Evolutionary conservation across 345 rosid genomes (phyloP).

Genomic region (Brassica incana): DNA sequence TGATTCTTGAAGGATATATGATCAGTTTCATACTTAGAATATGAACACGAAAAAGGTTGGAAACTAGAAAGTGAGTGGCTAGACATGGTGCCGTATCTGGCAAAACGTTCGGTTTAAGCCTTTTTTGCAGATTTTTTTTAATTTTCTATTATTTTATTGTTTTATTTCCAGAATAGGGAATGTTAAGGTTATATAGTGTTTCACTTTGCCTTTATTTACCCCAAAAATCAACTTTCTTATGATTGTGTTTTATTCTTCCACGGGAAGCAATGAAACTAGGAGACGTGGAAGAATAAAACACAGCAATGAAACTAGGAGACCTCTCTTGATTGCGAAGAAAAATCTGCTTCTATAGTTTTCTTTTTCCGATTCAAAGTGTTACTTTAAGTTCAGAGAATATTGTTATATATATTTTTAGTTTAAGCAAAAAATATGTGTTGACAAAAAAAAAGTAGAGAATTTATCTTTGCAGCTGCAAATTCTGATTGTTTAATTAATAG

Average conservation of each 20-base stretch:
- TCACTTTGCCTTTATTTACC: slow-evolving; percentile 26
- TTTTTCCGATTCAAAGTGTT: neutral
- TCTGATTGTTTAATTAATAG: neutral
- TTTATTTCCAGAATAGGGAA: slow-evolving; percentile 36
- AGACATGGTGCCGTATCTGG: slow-evolving; percentile 8
- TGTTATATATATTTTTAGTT: neutral
- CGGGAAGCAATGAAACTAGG: slow-evolving; percentile 9
- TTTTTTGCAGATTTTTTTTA: neutral
- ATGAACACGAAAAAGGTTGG: slow-evolving; percentile 25
- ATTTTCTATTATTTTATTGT: neutral
- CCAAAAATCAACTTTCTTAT: slow-evolving; percentile 7
- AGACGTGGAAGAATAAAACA: too few species aligned
- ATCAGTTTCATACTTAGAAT: slow-evolving; percentile 4
- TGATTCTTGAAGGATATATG: neutral
- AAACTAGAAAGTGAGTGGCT: slow-evolving; percentile 32
- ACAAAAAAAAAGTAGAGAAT: neutral
- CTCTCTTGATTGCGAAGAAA: slow-evolving; percentile 2
- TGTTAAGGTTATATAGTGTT: slow-evolving; percentile 37
- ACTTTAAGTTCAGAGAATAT: neutral
- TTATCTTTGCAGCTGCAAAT: neutral
- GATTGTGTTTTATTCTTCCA: slow-evolving; percentile 28
- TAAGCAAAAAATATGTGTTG: neutral
- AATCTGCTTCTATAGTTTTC: neutral
- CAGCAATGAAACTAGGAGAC: slow-evolving; percentile 11
- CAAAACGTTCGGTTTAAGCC: slow-evolving; percentile 16